Conservation (phyloP, 768 basidiomycete species). For the Polyporus arcularius region DNA sequence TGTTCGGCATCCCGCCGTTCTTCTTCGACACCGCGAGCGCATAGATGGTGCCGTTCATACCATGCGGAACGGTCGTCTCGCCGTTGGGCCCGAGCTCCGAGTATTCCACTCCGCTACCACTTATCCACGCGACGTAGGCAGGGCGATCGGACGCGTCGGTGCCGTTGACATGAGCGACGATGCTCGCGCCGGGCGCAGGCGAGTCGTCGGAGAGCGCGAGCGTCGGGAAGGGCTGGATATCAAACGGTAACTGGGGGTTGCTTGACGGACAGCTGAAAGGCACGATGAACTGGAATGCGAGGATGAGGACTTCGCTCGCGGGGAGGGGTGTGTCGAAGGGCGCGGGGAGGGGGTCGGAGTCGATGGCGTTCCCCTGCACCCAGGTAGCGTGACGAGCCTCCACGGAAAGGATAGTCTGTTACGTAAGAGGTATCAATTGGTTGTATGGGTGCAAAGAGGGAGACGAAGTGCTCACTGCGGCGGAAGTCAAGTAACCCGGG, state of each 20-base stretch:
- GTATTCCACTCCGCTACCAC: constrained; percentile 41
- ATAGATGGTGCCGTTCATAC: too few relatives aligned
- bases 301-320: constrained; percentile 47
- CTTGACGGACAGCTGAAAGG: constrained; percentile 40
- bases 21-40: too few relatives aligned
- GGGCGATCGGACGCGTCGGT: background rate
- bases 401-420: constrained; percentile 53
- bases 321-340: constrained; percentile 41
- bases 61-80: too few relatives aligned
- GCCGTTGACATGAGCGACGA: constrained; percentile 21
- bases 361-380: constrained; percentile 44
- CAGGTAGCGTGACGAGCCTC: constrained; percentile 57
- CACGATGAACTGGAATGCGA: constrained; percentile 49
- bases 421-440: constrained; percentile 47
- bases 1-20: too few relatives aligned
- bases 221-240: constrained; percentile 39
- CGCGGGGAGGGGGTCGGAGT: constrained; percentile 46
- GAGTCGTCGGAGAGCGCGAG: constrained; percentile 34
- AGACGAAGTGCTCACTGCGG: too few relatives aligned
- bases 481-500: too few relatives aligned
- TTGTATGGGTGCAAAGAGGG: constrained; percentile 11
- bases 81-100: too few relatives aligned
- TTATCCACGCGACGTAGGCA: constrained; percentile 51
- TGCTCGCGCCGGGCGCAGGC: constrained; percentile 32
- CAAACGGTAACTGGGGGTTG: constrained; percentile 33